Base-by-base conservation (phyloP, 805 yeast species). In the Priceomyces medius region DNA sequence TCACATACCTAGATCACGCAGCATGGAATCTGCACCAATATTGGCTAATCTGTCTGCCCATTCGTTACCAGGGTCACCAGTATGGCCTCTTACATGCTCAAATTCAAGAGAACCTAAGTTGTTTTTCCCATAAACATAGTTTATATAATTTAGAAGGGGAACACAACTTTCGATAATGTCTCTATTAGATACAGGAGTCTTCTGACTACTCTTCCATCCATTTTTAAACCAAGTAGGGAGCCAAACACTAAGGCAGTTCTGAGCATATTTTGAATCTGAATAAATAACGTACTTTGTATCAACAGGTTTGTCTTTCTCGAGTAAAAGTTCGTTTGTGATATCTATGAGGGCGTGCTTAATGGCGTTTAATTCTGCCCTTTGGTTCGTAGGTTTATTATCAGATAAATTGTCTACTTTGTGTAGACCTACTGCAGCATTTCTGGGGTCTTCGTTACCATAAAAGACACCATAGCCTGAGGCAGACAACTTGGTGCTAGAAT, bases 321-420 rank as follows among this genome's bases (percentile, higher is more conserved):
- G 37, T 3, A 53, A 49, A 41, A 71, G 56, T 18, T 69, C 75
- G 1, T 44, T 20, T 1, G 47, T 36, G 13, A 82, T 69, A 5
- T 54, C 49, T 4, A 57, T 56, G 43, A 85, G 55, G 0, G 93
- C 95, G 24, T 68, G 68, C 4, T 63, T 55, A 14, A 85, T 71
- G 0, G 95, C 97, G 10, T 66, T 58, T 8, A 89, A 72, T 60
- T 90, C 97, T 1, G 95, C 93, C 31, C 87, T 64, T 49, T 86
- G 89, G 51, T 88, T 89, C 1, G 96, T 87, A 24, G 82, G 88
- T 26, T 32, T 47, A 9, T 32, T 46, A 7, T 20, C 36, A 1
- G 45, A 17, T 7, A 52, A 46, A 31, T 48, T 41, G 26, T 59
- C 61, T 20, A 59, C 59, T 7, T 40, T 43, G 3, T 53, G 54